These are phyloP conservation scores for Flueggea neowawraea DNA, from an alignment of 441 rosid species.

Conservation along the genomic window DNA sequence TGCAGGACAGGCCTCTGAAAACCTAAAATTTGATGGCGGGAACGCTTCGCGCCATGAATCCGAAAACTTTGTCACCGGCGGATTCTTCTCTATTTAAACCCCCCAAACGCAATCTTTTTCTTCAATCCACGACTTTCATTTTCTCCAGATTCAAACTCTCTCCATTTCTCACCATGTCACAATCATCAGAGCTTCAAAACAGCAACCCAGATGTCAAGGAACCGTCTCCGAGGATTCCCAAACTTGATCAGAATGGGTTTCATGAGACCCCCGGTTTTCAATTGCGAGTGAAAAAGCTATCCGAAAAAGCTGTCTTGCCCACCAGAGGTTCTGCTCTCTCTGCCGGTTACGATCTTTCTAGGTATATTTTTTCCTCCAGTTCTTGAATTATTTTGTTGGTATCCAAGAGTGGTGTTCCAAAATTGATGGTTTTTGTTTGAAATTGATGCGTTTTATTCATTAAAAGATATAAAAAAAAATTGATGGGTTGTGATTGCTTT, in stretches of 20 bases:
- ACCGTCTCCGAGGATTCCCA: constrained; percentile 45
- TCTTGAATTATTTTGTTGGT: too few relatives aligned
- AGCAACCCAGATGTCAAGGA: constrained; percentile 29
- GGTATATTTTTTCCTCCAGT: constrained; percentile 19
- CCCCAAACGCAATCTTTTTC: fast-evolving
- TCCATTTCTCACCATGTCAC: constrained; percentile 8
- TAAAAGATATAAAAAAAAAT: too few relatives aligned
- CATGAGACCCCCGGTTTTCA: constrained; percentile 2
- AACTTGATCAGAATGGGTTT: constrained; percentile 19
- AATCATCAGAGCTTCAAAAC: constrained; percentile 9
- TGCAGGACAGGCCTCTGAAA: too few relatives aligned
- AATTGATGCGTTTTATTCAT: too few relatives aligned
- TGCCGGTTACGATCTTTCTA: constrained; percentile 89
- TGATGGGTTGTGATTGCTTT: background rate
- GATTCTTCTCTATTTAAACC: constrained; percentile 12
- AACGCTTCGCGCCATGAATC: constrained; percentile 27
- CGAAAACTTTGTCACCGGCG: background rate
- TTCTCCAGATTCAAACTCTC: background rate
- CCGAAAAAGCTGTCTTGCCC: constrained; percentile 73
- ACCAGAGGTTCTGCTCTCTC: constrained; percentile 68
- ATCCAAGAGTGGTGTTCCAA: background rate
- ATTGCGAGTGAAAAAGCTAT: constrained; percentile 74
- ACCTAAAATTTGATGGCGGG: constrained; percentile 25
- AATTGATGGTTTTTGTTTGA: too few relatives aligned
- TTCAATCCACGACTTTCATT: background rate